These are phyloP conservation scores for Globisporangium polare DNA, from an alignment of 352 stramenopile genomes.

Conservation along the genomic window DNA sequence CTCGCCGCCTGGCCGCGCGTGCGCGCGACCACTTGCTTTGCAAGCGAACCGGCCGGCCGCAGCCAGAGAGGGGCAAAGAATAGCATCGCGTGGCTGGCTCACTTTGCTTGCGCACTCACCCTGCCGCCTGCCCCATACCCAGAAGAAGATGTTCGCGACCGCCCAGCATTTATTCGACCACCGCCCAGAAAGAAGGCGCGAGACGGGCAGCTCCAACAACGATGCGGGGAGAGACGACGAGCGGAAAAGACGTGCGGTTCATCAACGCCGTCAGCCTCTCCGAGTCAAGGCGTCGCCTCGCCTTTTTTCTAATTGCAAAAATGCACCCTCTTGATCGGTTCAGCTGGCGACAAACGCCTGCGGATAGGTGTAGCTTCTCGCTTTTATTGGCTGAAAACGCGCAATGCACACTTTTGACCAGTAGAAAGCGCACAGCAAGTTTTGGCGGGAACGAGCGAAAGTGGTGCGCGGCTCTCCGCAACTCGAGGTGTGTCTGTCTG, in stretches of 20 bases:
- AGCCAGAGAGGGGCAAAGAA: constrained; percentile 10
- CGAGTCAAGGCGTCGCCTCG: neutral
- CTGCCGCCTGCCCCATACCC: neutral
- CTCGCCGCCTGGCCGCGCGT: neutral
- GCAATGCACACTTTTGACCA: neutral
- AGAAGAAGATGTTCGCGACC: constrained; percentile 5
- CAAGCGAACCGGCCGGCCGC: constrained; percentile 1
- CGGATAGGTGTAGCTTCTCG: neutral
- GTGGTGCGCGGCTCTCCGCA: neutral
- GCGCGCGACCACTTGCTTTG: constrained; percentile 5
- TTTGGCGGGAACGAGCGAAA: constrained; percentile 13
- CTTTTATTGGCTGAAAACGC: constrained; percentile 1
- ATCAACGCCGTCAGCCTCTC: neutral
- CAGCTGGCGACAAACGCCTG: constrained; percentile 7
- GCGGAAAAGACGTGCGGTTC: neutral
- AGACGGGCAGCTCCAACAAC: neutral
- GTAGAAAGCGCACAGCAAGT: neutral
- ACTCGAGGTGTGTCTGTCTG: no score
- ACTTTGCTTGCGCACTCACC: neutral
- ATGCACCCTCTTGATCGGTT: constrained; percentile 8
- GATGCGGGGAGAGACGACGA: neutral
- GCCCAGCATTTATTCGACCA: constrained; percentile 5
- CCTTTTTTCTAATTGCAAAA: constrained; percentile 3
- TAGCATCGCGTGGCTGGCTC: constrained; percentile 6
- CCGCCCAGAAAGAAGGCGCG: constrained; percentile 4